Percentiles rank a stretch among this genome's conserved stretches.
These are phyloP conservation scores for Leccinum pachyderme DNA, from an alignment of 1,284 basidiomycete genomes.

Conservation along the genomic window DNA sequence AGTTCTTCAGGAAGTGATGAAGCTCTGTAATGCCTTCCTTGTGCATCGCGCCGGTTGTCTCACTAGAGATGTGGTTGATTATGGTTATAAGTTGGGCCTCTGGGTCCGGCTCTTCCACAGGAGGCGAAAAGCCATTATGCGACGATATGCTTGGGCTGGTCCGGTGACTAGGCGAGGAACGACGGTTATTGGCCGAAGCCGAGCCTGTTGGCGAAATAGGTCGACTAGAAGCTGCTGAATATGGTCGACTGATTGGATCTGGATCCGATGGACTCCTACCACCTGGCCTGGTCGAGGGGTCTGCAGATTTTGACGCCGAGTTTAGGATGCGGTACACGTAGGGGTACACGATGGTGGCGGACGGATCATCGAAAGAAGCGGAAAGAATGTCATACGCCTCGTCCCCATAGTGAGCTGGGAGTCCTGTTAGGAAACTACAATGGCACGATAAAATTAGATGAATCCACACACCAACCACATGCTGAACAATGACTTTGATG, in stretches of 20 bases:
- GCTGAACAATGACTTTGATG: slow-evolving; percentile 96
- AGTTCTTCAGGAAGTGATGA: slow-evolving; percentile 89
- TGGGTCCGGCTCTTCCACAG: slow-evolving; percentile 72
- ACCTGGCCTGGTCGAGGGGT: slow-evolving; percentile 38
- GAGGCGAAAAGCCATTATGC: slow-evolving; percentile 47
- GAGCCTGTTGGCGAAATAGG: slow-evolving; percentile 63
- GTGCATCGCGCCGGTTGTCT: slow-evolving; percentile 78
- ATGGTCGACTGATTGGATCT: slow-evolving; percentile 42
- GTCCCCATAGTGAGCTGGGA: slow-evolving; percentile 72
- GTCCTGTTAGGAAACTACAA: slow-evolving; percentile 24
- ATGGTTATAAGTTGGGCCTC: slow-evolving; percentile 80
- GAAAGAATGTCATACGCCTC: slow-evolving; percentile 81
- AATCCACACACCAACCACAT: slow-evolving; percentile 78
- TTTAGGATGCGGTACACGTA: slow-evolving; percentile 86
- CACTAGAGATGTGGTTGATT: slow-evolving; percentile 88
- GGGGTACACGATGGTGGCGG: slow-evolving; percentile 79
- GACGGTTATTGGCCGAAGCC: slow-evolving; percentile 50
- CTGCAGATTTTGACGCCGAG: slow-evolving; percentile 50
- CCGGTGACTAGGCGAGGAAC: slow-evolving; percentile 57
- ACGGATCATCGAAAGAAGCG: slow-evolving; percentile 76
- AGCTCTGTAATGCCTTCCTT: slow-evolving; percentile 95
- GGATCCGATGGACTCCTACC: slow-evolving; percentile 38
- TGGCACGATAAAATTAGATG: slow-evolving; percentile 3
- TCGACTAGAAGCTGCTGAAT: slow-evolving; percentile 58
- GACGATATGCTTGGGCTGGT: slow-evolving; percentile 68